Percentiles rank a stretch among this genome's conserved stretches.
These are phyloP conservation scores for Pecoramyces ruminantium DNA, from an alignment of 192 early-diverging fungal species.

Conservation along the genomic window DNA sequence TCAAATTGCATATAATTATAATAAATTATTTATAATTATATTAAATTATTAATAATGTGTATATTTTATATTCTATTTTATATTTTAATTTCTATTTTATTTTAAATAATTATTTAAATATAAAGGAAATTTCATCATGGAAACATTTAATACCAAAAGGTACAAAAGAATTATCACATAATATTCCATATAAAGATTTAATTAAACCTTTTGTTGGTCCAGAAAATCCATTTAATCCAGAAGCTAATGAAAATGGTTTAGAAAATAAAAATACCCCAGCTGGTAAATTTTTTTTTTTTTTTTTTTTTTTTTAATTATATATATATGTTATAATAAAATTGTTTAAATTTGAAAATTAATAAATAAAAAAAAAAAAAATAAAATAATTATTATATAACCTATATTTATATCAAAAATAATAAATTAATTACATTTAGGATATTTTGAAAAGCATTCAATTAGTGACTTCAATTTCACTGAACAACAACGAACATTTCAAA, in stretches of 20 bases:
- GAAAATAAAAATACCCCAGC: neutral
- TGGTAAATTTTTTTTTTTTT: slow-evolving; percentile 3
- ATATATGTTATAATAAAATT: too few relatives aligned
- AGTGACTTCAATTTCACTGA: slow-evolving; percentile 56
- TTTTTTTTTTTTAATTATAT: slow-evolving; percentile 12
- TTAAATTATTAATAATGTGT: too few relatives aligned
- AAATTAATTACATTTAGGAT: slow-evolving; percentile 30
- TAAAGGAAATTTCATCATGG: neutral
- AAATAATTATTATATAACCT: too few relatives aligned
- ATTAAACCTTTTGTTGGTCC: slow-evolving; percentile 28
- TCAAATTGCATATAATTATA: too few relatives aligned
- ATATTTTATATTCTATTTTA: too few relatives aligned
- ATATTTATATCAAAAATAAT: slow-evolving; percentile 12
- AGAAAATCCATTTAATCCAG: slow-evolving; percentile 26
- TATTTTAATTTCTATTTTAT: too few relatives aligned
- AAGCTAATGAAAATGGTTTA: slow-evolving; percentile 14
- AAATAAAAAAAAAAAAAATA: too few relatives aligned
- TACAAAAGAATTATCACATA: slow-evolving; percentile 10
- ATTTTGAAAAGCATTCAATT: slow-evolving; percentile 56
- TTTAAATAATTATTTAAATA: neutral
- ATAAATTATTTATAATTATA: too few relatives aligned
- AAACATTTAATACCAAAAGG: neutral
- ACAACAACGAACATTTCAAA: slow-evolving; percentile 69
- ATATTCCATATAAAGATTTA: slow-evolving; percentile 40
- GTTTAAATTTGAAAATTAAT: too few relatives aligned